Percentiles rank a stretch among this genome's conserved stretches.
Evolutionary conservation across 2,329 filamentous ascomycete species (phyloP).

Genomic region (Fusarium sp.): DNA sequence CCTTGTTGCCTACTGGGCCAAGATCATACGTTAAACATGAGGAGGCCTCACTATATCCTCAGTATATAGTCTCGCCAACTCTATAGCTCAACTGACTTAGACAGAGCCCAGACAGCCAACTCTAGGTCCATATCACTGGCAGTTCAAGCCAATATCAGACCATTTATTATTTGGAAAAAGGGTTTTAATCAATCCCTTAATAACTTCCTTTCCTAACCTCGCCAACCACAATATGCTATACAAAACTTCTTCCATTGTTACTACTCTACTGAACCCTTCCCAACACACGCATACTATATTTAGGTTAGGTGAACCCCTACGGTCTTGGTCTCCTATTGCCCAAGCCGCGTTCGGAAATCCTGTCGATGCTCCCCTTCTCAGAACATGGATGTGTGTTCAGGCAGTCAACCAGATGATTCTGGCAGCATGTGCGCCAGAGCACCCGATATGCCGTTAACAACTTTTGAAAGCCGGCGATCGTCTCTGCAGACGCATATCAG

Average conservation of each 20-base stretch:
- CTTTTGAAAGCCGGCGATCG: not conserved
- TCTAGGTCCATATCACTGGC: too few relatives aligned
- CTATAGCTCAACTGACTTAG: not conserved
- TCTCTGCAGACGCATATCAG: not conserved
- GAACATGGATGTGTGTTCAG: not conserved
- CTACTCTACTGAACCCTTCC: not conserved
- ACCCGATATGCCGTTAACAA: not conserved
- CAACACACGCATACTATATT: too few relatives aligned
- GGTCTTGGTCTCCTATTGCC: not conserved
- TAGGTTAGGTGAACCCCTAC: not conserved
- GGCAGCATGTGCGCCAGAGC: constrained; percentile 1
- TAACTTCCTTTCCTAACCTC: not conserved
- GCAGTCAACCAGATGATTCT: constrained; percentile 1
- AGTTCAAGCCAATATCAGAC: too few relatives aligned
- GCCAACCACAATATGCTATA: not conserved
- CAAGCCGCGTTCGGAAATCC: not conserved
- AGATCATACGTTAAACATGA: not conserved
- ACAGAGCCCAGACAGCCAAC: not conserved
- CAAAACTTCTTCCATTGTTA: not conserved
- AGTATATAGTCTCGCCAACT: not conserved
- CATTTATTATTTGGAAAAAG: too few relatives aligned
- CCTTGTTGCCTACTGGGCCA: constrained; percentile 1
- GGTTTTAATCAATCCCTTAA: too few relatives aligned
- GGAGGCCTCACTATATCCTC: not conserved
- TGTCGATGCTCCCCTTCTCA: not conserved